Evolutionary conservation across 1,139 yeast species (phyloP), one percentile per base, ranked within the genome.

Genomic region (Zhuliangozyma parablackwelliae): DNA sequence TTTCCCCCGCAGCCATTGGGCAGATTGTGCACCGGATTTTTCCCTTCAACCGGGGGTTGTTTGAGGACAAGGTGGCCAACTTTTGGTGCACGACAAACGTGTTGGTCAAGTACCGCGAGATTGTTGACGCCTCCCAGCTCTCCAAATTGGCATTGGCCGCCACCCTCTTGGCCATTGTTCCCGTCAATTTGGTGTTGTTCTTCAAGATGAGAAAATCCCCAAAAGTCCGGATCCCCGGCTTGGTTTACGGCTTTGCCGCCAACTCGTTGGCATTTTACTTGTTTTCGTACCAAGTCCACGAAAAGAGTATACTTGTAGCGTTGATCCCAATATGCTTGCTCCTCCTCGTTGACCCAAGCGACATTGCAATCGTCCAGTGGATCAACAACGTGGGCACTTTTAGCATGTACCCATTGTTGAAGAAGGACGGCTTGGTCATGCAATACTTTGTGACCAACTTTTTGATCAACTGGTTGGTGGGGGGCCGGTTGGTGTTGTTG

Each of bases 21-120:
- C 78, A 59, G 58, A 70, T 65, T 32, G 61, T 87, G 13, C 59
- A 69, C 33, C 74, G 98, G 46, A 82, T 92, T 25, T 92, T 92
- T 59, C 98, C 99, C 2, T 90, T 92, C 53, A 78, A 79, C 33
- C 73, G 98, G 54, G 98, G 98, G 0, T 71, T 94, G n/a, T 92
- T 94, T 70, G 98, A 92, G 59, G 98, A 92, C 56, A 92, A 92
- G 58, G 98, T 94, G 10, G 97, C 96, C 34, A 92, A 90, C 54
- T 82, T 92, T 51, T 92, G 99, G 99, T 90, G 98, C 58, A 82
- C 95, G 8, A 67, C 89, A 2, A 92, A 92, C 57, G 69, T 85
- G 0, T 47, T 88, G 10, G 57, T 90, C 53, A 92, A 92, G 56
- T 82, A 88, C 51, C 80, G 77, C 46, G 54, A 62, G 3, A 42